Evolutionary conservation across 2,329 filamentous ascomycete genomes (phyloP).

Genomic region (Microdochium trichocladiopsis): DNA sequence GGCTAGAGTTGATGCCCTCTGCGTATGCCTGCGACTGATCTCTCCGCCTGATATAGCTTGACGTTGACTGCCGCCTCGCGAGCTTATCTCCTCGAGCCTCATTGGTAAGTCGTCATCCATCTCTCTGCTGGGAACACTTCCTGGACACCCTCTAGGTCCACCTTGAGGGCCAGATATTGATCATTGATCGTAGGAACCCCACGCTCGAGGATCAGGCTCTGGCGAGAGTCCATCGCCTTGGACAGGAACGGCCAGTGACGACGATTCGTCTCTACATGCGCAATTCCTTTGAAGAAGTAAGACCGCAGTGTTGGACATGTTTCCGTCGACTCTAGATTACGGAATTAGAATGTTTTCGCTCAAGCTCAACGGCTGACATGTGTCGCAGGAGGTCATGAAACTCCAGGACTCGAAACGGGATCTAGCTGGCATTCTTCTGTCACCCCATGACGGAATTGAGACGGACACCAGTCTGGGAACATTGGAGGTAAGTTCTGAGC

Average conservation of each 20-base stretch:
- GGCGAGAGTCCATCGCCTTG: slow-evolving; percentile 79
- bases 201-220: slow-evolving; percentile 90
- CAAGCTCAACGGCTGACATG: neutral
- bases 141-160: neutral
- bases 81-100: slow-evolving; percentile 42
- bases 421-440: slow-evolving; percentile 3
- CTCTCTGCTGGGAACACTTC: slow-evolving; percentile 20
- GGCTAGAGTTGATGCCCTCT: neutral
- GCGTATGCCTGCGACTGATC: neutral
- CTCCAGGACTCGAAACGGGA: slow-evolving; percentile 11
- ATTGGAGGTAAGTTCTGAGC: neutral
- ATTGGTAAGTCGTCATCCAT: slow-evolving; percentile 23
- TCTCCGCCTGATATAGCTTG: slow-evolving; percentile 20
- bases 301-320: slow-evolving; percentile 18
- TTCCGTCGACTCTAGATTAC: neutral
- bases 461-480: slow-evolving; percentile 1
- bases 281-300: slow-evolving; percentile 64
- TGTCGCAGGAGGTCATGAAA: slow-evolving; percentile 8
- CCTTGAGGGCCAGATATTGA: slow-evolving; percentile 24
- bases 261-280: slow-evolving; percentile 81
- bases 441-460: slow-evolving; percentile 2
- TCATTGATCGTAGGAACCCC: slow-evolving; percentile 43
- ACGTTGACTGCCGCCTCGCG: slow-evolving; percentile 38
- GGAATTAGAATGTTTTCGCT: slow-evolving; percentile 21
- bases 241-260: slow-evolving; percentile 71